Percentiles rank a stretch among this genome's conserved stretches.
phyloP scores from a whole-genome alignment of 108 stramenopile species.

The Skeletonema marinoi region DNA sequence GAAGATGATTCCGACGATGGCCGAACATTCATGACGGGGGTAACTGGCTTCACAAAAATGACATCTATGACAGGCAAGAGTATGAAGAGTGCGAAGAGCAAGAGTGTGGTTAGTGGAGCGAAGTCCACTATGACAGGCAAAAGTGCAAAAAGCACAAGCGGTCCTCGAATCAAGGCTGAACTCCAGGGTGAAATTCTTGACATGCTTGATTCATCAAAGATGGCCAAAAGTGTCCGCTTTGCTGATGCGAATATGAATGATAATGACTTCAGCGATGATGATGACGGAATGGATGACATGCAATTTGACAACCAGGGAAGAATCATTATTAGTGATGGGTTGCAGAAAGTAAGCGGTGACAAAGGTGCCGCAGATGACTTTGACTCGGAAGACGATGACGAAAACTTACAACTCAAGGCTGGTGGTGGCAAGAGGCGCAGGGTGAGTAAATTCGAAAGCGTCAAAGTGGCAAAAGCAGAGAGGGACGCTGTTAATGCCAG shows the following conservation, averaged over 20 bases:
- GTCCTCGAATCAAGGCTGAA: constrained; percentile 65
- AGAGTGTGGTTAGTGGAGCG: constrained; percentile 26
- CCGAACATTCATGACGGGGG: constrained; percentile 69
- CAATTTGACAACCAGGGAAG: constrained; percentile 79
- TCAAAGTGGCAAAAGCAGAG: constrained; percentile 38
- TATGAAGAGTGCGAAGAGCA: constrained; percentile 20
- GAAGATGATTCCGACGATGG: constrained; percentile 91
- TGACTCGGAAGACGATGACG: constrained; percentile 34
- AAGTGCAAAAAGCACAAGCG: constrained; percentile 16
- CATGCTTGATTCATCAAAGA: constrained; percentile 77
- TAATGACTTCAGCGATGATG: constrained; percentile 62
- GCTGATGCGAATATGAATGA: constrained; percentile 43
- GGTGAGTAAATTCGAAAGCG: constrained; percentile 58
- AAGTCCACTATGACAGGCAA: constrained; percentile 43
- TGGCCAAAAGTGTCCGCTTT: constrained; percentile 64
- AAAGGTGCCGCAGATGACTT: constrained; percentile 7
- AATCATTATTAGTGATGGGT: constrained; percentile 70
- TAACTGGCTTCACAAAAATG: constrained; percentile 67
- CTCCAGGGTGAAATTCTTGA: constrained; percentile 78
- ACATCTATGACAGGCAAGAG: constrained; percentile 51
- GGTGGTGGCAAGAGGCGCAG: constrained; percentile 42
- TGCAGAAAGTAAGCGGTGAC: constrained; percentile 22
- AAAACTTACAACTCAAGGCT: constrained; percentile 21
- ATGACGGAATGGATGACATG: constrained; percentile 56
- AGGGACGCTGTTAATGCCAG: constrained; percentile 21